Evolutionary conservation across 2,329 filamentous ascomycete genomes (phyloP), one percentile per base, ranked within the genome.

Genomic region (Ascomycota sp.): DNA sequence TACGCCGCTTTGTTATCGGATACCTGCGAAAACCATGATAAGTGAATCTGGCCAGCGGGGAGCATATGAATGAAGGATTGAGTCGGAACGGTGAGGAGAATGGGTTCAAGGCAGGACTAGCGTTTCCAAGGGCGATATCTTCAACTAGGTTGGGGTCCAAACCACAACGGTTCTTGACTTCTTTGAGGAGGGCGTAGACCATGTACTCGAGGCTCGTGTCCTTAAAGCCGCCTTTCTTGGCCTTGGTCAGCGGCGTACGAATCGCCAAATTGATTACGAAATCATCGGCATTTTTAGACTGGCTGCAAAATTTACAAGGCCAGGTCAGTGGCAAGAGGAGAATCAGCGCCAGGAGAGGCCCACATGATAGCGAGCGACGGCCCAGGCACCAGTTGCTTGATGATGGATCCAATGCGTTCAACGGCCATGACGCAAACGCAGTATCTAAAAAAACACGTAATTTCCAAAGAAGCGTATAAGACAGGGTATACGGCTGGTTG

Each of bases 221-320:
- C 63, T 94, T 95, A 63, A 98, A 78, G 25, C 83, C 82, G 40
- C 89, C 86, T 65, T 93, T 94, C 51, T 65, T 66, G 30, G 69
- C 83, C 61, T 94, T 95, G 48, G 76, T 66, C 37, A 98, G 66
- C 1, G 89, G 83, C 20, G 86, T 94, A 33, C 89, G 79, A 44
- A 85, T 63, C 20, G 86, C 86, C 34, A 91, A 70, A 7, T 89
- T 98, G 48, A 95, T 93, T 50, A 98, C 89, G 32, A 98, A 67
- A 61, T 98, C 89, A 51, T 95, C 86, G 41, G 85, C 71, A 54
- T 92, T 91, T 63, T 95, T 85, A 43, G 80, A 73, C 33, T 80
- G 83, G 47, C 83, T 93, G 11, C 8, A 13, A 8, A 4, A 19
- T 5, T 9, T 8, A n/a, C 6, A 10, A n/a, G 8, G 5, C 2